phyloP scores from a whole-genome alignment of 1,284 basidiomycete genomes.

The Schizopora paradoxa region DNA sequence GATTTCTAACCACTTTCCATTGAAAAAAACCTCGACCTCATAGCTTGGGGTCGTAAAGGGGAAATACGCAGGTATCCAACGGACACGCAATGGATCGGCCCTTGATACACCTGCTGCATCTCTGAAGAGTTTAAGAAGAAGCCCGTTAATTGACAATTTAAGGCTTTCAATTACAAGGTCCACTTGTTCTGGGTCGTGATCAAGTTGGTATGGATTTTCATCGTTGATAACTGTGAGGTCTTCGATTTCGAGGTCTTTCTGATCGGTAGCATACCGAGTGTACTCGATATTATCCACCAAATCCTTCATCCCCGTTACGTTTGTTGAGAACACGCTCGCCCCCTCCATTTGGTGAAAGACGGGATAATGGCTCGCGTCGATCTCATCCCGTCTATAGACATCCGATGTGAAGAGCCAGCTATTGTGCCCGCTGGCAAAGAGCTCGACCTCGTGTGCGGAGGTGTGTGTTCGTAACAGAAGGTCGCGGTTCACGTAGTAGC shows the following conservation, averaged over 20 bases:
- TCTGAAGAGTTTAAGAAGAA: constrained; percentile 85
- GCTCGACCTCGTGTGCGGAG: constrained; percentile 94
- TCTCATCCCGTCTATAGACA: constrained; percentile 97
- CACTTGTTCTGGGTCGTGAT: constrained; percentile 69
- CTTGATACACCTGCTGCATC: constrained; percentile 41
- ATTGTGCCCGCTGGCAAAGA: constrained; percentile 72
- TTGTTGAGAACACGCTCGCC: constrained; percentile 70
- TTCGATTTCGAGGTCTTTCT: constrained; percentile 72
- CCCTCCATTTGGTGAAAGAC: constrained; percentile 99
- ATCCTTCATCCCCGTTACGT: constrained; percentile 48
- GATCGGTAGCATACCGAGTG: constrained; percentile 50
- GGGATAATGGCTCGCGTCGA: constrained; percentile 95
- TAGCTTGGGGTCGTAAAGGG: constrained; percentile 97
- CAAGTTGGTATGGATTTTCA: constrained; percentile 76
- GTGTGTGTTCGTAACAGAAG: constrained; percentile 97
- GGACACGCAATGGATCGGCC: constrained; percentile 71
- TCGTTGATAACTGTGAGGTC: constrained; percentile 74
- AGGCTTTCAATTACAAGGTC: constrained; percentile 78
- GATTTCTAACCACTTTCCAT: constrained; percentile 96
- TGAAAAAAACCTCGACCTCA: constrained; percentile 96
- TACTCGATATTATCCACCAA: constrained; percentile 56
- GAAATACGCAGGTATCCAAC: constrained; percentile 98
- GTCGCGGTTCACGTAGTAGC: constrained; percentile 90
- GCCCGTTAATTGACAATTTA: constrained; percentile 86
- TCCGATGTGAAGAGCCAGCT: constrained; percentile 95